Evolutionary conservation across 148 eudicot species (phyloP), one percentile per base, ranked within the genome.

Genomic region (Vaccinium vitisidaea): DNA sequence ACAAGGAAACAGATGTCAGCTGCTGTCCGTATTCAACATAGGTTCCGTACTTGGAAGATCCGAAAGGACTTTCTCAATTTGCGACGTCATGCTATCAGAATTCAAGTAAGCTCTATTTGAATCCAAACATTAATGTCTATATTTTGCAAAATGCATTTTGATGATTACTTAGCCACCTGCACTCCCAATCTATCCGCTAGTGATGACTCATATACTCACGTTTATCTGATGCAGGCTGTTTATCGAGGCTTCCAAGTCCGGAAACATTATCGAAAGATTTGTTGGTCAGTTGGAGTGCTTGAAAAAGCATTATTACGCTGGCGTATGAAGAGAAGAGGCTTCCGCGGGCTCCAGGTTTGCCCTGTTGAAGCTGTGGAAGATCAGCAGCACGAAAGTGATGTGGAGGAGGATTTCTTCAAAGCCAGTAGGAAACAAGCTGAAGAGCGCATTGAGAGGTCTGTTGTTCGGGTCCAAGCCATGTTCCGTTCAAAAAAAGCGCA

Each of bases 401-500:
- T 83, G 50, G 96, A 94, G 69, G 99, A 97, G 87, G 98, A 91
- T 77, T 97, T 97, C 91, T 95, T 91, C 88, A 89, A 86, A 43
- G 98, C 94, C 84, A 92, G 98, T 84, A 90, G 99, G 87, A 88
- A 90, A 83, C 98, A 92, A 88, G 99, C 99, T 59, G 99, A 94
- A 87, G 94, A 90, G 86, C 98, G 98, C 67, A 92, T 95, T 73
- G 99, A 94, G 80, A 94, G 94, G 82, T 94, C 98, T 82, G 95
- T 95, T 55, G 96, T 92, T 23, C 87, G 92, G 75, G 98, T 97
- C 82, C 99, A 95, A 85, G 94, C 98, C 49, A 93, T 97, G 98
- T 97, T 97, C 71, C 95, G 99, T 52, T 97, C 99, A 61, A 93
- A 85, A 79, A 91, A 86, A 82, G 99, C 99, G 39, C 99, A 97